Base-by-base conservation (phyloP, 2,329 filamentous ascomycete genomes). In the Aureobasidium subglaciale region DNA sequence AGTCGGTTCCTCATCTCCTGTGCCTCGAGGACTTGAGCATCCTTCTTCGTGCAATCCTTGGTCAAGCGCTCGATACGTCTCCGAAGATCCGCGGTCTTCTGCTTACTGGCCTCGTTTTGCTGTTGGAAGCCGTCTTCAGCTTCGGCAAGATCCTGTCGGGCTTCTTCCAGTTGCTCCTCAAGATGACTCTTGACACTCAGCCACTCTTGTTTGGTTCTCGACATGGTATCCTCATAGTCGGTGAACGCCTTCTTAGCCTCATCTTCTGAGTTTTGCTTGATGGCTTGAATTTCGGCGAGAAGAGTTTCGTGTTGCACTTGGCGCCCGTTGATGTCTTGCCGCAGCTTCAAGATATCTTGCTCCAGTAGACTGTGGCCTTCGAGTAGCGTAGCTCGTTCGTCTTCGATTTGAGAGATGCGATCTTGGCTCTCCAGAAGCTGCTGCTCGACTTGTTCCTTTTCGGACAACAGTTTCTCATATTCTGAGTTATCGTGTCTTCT, bases 1-100 rank as follows among this genome's bases (percentile, higher is more conserved):
- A 73, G 61, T 40, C 68, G 68, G 18, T 59, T 61, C 18, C 68
- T 65, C 63, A 73, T 67, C 5, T 67, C 65, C 55, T 71, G 65
- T 6, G 70, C 69, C 61, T 72, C 65, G 9, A 65, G 59, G 55
- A 73, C 65, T 34, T 72, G 67, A 27, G 63, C 61, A 40, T 70
- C 68, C 48, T 68, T 70, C 43, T 66, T 63, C 9, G 64, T 59
- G 56, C 67, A 68, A 37, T 68, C 67, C 16, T 61, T 58, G 11
- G 63, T 60, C 22, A 71, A 61, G 7, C 60, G 61, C 9, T 65
- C 62, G 58, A 70, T 62, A 46, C 46, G 58, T 32, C 62, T 61
- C 25, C 60, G 60, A 13, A 63, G 53, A 7, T 63, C 64, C 3
- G 57, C 30, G 5, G 62, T 58, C 38, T 63, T 63, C 4, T 54